Evolutionary conservation across 352 stramenopile species (phyloP).

Genomic region (Pythium dissimile): DNA sequence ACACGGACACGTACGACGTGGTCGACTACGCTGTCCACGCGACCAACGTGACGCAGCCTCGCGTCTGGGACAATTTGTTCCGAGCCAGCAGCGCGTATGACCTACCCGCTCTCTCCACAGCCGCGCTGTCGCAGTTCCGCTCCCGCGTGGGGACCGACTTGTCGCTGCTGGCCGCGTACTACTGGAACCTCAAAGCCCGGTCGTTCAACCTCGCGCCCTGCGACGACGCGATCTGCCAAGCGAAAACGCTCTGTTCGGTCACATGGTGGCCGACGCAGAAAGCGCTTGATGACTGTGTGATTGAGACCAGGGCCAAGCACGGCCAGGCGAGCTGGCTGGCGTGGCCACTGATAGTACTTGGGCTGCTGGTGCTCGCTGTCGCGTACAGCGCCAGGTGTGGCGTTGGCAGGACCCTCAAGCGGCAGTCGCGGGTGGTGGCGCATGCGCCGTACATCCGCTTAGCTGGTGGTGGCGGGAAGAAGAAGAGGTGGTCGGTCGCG

Average conservation of each 20-base stretch:
- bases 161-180: constrained; percentile 64
- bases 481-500: no score
- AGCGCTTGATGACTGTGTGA: background rate
- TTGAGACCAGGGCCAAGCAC: background rate
- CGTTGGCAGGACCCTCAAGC: no score
- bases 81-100: constrained; percentile 53
- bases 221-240: constrained; percentile 38
- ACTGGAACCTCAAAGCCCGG: constrained; percentile 83
- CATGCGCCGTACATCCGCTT: no score
- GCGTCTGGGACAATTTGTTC: constrained; percentile 55
- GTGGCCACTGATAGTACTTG: background rate
- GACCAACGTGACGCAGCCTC: constrained; percentile 57
- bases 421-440: no score
- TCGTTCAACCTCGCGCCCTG: constrained; percentile 49
- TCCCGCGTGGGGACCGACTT: constrained; percentile 43
- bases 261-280: constrained; percentile 72
- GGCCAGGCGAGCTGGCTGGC: no score
- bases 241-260: constrained; percentile 60
- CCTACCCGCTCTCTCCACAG: constrained; percentile 43
- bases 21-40: constrained; percentile 74
- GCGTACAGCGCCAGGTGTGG: background rate
- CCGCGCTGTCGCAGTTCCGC: constrained; percentile 44
- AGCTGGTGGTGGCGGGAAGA: no score
- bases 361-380: background rate
- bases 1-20: constrained; percentile 60